A percentile compares a stretch with the other conserved stretches of the same genome.
Conservation (phyloP, 1,284 basidiomycete genomes). For the Ganoderma meredithae region DNA sequence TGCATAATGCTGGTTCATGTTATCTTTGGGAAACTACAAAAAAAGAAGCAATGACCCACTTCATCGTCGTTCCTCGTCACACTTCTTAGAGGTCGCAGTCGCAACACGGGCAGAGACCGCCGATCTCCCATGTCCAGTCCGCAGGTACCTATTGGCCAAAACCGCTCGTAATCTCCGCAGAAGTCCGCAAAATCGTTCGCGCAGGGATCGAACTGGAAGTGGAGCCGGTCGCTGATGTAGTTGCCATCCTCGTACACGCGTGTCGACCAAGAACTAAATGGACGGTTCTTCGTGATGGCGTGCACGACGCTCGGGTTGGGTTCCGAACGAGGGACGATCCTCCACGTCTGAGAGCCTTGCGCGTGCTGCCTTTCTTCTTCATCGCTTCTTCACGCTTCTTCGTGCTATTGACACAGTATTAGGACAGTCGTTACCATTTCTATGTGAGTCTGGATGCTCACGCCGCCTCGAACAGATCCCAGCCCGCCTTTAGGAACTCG, state of each 20-base stretch:
- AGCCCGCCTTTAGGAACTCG: slow-evolving; percentile 16
- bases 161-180: slow-evolving; percentile 9
- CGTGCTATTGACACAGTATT: background rate
- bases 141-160: slow-evolving; percentile 12
- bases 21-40: no score
- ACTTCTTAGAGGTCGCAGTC: background rate
- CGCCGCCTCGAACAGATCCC: slow-evolving; percentile 13
- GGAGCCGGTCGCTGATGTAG: slow-evolving; percentile 14
- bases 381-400: background rate
- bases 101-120: background rate
- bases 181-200: slow-evolving; percentile 3
- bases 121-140: slow-evolving; percentile 15
- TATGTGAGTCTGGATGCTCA: background rate
- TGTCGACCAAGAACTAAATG: slow-evolving; percentile 13
- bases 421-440: background rate
- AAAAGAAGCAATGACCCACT: background rate
- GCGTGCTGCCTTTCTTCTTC: background rate
- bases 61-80: background rate
- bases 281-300: slow-evolving; percentile 8
- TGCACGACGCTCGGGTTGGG: background rate
- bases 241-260: slow-evolving; percentile 12
- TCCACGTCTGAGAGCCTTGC: background rate
- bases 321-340: background rate
- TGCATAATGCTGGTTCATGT: background rate
- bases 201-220: slow-evolving; percentile 16